A percentile compares a stretch with the other conserved stretches of the same genome.
These are phyloP conservation scores for Euphorbia celastroides DNA, from an alignment of 441 rosid genomes.

Conservation along the genomic window DNA sequence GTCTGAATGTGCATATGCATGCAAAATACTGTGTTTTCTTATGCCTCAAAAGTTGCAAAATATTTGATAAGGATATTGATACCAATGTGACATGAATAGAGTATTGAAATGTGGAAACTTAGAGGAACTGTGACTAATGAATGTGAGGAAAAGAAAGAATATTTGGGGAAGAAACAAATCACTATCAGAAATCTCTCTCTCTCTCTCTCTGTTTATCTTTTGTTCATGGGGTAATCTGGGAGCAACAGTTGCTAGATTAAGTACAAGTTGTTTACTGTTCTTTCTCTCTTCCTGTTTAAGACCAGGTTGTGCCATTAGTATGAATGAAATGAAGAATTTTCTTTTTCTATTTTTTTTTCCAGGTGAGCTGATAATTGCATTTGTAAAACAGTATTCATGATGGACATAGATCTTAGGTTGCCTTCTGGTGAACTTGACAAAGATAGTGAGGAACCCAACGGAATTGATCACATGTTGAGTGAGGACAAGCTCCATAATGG, in stretches of 20 bases:
- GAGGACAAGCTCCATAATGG: slow-evolving; percentile 53
- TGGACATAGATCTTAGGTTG: slow-evolving; percentile 81
- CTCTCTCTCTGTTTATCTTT: not conserved
- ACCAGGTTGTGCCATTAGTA: not conserved
- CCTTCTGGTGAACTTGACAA: slow-evolving; percentile 78
- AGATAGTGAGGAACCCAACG: slow-evolving; percentile 47
- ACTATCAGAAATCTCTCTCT: not conserved
- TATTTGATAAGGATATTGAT: not conserved
- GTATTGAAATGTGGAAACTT: not conserved
- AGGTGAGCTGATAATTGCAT: slow-evolving; percentile 22
- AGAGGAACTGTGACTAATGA: not conserved
- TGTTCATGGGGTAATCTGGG: not conserved
- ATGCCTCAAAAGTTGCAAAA: not conserved
- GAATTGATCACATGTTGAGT: slow-evolving; percentile 41
- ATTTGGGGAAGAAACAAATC: no score
- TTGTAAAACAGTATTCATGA: slow-evolving; percentile 18
- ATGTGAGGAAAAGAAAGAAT: not conserved
- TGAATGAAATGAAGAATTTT: slow-evolving; percentile 4
- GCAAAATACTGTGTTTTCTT: not conserved
- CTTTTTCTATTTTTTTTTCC: slow-evolving; percentile 4
- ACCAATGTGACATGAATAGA: not conserved
- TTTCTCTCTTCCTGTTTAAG: not conserved
- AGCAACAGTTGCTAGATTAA: slow-evolving; percentile 3
- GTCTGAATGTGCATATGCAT: not conserved
- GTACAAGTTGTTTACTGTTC: not conserved